Base-by-base conservation (phyloP, 2,329 filamentous ascomycete species). In the Dichotomopilus funicola region DNA sequence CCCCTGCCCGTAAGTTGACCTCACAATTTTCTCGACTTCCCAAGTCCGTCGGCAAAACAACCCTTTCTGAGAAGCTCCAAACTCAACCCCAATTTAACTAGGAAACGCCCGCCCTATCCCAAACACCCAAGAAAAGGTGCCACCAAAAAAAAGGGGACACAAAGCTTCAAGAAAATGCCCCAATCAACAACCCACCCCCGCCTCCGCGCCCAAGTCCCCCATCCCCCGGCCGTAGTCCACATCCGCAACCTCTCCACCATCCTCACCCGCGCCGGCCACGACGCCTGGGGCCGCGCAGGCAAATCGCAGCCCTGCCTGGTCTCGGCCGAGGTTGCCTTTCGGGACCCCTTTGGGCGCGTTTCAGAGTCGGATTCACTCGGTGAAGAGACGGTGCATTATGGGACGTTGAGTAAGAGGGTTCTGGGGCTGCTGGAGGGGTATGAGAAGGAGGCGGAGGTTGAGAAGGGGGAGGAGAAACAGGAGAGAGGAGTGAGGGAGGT, bases 331-430 rank as follows among this genome's bases (percentile, higher is more conserved):
- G 75, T 89, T 3, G 77, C 75, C 3, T 76, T 90, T 57, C 68
- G 70, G 11, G 65, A 71, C 6, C 68, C 77, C 0, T 89, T 90
- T 65, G 72, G 72, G 48, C 74, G 77, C 0, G 81, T 85, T 1
- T 82, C 83, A 0, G 64, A 74, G 1, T 69, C 70, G 4, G 88
- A 91, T 70, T 72, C 72, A 7, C 78, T 91, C 37, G 78, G 82
- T 46, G 69, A 71, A n/a, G 87, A 87, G 66, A 91, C 88, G 2
- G 81, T 90, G 31, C 86, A 91, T 71, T 91, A 91, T 65, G 87
- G 88, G 1, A 76, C 73, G 8, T 75, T 91, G 11, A 85, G 82
- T 72, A 89, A 90, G 71, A 75, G 76, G 0, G 75, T 91, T 11
- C 71, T 86, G 36, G 45, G 2, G 37, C 2, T 33, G 35, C 58